Evolutionary conservation across 2,329 filamentous ascomycete genomes (phyloP).

Genomic region (Penicillium freii): DNA sequence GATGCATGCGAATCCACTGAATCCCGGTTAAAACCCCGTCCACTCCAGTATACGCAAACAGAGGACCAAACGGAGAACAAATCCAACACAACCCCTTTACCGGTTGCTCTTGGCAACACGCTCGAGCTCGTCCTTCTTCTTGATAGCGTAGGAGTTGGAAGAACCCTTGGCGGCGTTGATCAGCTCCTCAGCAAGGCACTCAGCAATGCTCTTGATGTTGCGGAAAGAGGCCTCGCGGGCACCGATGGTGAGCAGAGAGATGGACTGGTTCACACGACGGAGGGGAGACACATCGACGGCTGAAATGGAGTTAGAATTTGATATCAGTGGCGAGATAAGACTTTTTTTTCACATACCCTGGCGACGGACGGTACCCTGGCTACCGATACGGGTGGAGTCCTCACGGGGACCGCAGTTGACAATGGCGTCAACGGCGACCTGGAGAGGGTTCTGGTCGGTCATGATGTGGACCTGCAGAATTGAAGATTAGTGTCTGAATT

Average conservation of each 20-base stretch:
- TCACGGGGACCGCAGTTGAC: conserved; percentile 99
- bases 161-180: conserved; percentile 99
- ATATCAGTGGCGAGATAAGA: neutral
- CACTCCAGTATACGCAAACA: conserved; percentile 42
- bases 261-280: conserved; percentile 99
- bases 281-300: conserved; percentile 99
- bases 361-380: conserved; percentile 98
- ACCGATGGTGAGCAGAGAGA: conserved; percentile 97
- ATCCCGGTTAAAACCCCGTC: conserved; percentile 42
- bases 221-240: conserved; percentile 98
- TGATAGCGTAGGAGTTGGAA: conserved; percentile 99
- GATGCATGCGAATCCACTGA: conserved; percentile 44
- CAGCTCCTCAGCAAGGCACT: conserved; percentile 99
- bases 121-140: conserved; percentile 99
- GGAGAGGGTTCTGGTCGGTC: conserved; percentile 99
- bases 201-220: conserved; percentile 99
- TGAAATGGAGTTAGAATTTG: neutral
- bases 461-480: conserved; percentile 89
- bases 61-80: conserved; percentile 42
- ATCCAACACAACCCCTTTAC: conserved; percentile 63
- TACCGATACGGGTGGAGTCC: conserved; percentile 99
- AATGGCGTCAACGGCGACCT: conserved; percentile 98
- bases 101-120: conserved; percentile 99
- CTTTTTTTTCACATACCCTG: conserved; percentile 52
- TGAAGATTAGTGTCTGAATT: conserved; percentile 23